Conservation (phyloP, 2,329 filamentous ascomycete species). For the Aspergillus quadricinctus region DNA sequence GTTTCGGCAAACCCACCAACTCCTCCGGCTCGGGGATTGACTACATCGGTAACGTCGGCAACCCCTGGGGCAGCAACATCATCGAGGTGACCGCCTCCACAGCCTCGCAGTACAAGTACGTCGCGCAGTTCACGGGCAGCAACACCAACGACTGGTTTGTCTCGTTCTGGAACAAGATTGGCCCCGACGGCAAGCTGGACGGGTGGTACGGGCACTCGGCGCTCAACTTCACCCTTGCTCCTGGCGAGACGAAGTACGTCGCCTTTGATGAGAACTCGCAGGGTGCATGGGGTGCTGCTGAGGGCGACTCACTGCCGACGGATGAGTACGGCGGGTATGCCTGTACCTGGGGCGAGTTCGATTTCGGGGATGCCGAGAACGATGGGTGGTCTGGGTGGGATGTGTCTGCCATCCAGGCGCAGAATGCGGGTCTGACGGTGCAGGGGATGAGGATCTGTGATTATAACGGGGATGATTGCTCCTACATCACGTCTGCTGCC, state of each 20-base stretch:
- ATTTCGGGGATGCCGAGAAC: conserved; percentile 31
- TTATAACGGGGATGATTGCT: conserved; percentile 23
- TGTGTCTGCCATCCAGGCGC: conserved; percentile 36
- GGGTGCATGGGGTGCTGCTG: conserved; percentile 33
- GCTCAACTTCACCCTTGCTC: conserved; percentile 26
- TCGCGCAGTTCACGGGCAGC: conserved; percentile 28
- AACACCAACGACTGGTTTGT: conserved; percentile 31
- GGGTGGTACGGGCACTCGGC: conserved; percentile 36
- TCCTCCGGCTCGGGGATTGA: conserved; percentile 16
- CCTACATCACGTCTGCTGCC: conserved; percentile 22
- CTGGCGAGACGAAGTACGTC: conserved; percentile 31
- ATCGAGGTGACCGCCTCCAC: conserved; percentile 29
- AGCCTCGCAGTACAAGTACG: conserved; percentile 35
- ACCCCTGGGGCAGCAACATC: conserved; percentile 40
- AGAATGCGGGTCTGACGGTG: conserved; percentile 24
- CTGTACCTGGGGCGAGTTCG: conserved; percentile 37
- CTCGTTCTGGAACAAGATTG: conserved; percentile 39
- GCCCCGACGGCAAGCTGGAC: conserved; percentile 28
- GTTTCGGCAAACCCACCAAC: conserved; percentile 31
- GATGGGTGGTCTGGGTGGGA: conserved; percentile 37
- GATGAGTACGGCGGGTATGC: conserved; percentile 29
- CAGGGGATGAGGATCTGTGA: conserved; percentile 34
- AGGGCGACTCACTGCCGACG: conserved; percentile 22
- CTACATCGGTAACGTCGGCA: conserved; percentile 35
- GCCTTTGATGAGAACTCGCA: conserved; percentile 38